Evolutionary conservation across 352 stramenopile species (phyloP).

Genomic region (Globisporangium irregulare): DNA sequence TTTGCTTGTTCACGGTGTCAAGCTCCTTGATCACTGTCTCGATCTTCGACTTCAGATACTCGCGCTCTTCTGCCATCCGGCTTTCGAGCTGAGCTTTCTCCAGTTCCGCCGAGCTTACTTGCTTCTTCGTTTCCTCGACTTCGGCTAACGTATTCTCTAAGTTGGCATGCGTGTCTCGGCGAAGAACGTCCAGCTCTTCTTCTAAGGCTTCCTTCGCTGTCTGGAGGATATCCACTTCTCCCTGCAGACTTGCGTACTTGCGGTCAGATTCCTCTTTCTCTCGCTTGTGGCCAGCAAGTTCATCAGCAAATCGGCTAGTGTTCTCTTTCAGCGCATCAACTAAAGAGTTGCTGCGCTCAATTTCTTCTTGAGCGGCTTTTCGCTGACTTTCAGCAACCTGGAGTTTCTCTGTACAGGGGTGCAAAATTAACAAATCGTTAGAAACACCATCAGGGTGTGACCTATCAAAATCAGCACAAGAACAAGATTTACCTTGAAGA

Average conservation of each 20-base stretch:
- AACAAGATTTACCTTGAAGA: slow-evolving; percentile 35
- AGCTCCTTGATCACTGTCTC: slow-evolving; percentile 62
- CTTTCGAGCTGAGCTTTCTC: slow-evolving; percentile 27
- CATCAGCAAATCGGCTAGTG: slow-evolving; percentile 15
- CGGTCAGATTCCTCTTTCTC: slow-evolving; percentile 26
- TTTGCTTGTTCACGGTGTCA: slow-evolving; percentile 39
- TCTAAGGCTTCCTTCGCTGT: slow-evolving; percentile 28
- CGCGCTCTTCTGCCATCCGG: slow-evolving; percentile 49
- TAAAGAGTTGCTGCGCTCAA: slow-evolving; percentile 16
- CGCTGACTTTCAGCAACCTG: slow-evolving; percentile 12
- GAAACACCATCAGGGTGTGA: neutral
- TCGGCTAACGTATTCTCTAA: slow-evolving; percentile 32
- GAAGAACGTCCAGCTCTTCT: slow-evolving; percentile 40
- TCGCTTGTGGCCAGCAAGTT: slow-evolving; percentile 9
- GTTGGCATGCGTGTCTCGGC: slow-evolving; percentile 35
- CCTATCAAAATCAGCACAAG: neutral
- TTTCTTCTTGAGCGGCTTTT: slow-evolving; percentile 6
- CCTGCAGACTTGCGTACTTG: slow-evolving; percentile 25
- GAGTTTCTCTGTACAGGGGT: slow-evolving; percentile 11
- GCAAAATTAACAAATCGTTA: neutral
- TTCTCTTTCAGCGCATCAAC: slow-evolving; percentile 17
- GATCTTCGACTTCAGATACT: slow-evolving; percentile 68
- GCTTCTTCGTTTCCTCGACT: slow-evolving; percentile 13
- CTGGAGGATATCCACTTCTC: slow-evolving; percentile 31
- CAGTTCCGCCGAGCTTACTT: slow-evolving; percentile 11